Conservation (phyloP, 495 filamentous ascomycete species). For the Cercophora samala region DNA sequence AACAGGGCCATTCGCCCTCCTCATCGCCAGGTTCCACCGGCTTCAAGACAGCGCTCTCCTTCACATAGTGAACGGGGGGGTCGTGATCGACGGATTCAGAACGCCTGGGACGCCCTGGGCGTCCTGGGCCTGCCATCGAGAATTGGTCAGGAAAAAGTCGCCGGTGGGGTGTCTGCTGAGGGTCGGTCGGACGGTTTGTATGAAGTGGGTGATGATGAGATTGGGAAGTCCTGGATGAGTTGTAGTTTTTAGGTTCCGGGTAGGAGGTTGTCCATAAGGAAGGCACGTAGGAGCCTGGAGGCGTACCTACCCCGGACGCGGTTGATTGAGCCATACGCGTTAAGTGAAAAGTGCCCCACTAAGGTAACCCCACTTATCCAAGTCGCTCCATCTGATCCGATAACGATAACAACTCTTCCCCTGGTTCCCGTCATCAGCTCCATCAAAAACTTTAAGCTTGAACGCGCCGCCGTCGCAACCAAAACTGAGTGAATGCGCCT, state of each 20-base stretch:
- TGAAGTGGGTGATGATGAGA: too few species aligned
- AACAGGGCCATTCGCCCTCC: conserved; percentile 41
- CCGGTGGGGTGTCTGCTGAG: too few species aligned
- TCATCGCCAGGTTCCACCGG: conserved; percentile 18
- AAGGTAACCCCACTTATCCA: background rate
- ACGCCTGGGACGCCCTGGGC: conserved; percentile 28
- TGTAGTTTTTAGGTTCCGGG: too few species aligned
- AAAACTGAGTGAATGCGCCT: background rate
- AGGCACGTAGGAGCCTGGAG: too few species aligned
- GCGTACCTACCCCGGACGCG: too few species aligned
- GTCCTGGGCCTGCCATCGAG: conserved; percentile 34
- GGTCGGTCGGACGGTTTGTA: too few species aligned
- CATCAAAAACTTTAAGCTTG: background rate
- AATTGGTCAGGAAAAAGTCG: background rate
- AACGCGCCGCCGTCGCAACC: background rate
- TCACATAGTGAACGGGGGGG: conserved; percentile 27
- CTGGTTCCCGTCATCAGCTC: conserved; percentile 8
- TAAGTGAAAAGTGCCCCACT: too few species aligned
- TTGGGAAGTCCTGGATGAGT: too few species aligned
- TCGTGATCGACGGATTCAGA: conserved; percentile 32
- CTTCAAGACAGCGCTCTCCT: conserved; percentile 38
- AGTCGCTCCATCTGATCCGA: background rate
- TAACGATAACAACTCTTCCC: background rate
- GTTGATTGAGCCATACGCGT: too few species aligned
- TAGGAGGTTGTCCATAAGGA: too few species aligned